phyloP scores from a whole-genome alignment of 148 eudicot genomes.

The Camellia lanceoleosa region DNA sequence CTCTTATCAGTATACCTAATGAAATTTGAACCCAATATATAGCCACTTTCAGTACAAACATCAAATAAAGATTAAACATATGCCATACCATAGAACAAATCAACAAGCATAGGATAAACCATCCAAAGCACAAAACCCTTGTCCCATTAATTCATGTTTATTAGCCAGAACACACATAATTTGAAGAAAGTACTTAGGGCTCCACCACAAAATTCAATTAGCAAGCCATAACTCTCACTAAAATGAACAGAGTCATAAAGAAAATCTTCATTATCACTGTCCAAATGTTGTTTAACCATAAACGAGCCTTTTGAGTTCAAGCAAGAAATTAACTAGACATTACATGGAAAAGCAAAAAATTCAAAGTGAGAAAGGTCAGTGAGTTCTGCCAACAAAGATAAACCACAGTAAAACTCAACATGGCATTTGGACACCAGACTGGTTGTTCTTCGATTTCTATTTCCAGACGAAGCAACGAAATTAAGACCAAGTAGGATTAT shows the following conservation, averaged over 20 bases:
- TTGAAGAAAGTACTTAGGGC: not conserved
- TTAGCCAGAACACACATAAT: not conserved
- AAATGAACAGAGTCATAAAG: no score
- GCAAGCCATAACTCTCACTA: not conserved
- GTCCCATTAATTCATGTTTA: not conserved
- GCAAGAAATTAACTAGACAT: not conserved
- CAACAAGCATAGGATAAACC: not conserved
- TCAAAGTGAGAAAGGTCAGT: not conserved
- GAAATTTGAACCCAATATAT: not conserved
- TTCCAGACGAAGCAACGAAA: not conserved
- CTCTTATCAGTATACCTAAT: constrained; percentile 83
- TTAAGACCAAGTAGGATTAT: no score
- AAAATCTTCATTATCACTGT: not conserved
- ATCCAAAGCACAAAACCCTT: not conserved
- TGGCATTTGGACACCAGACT: not conserved
- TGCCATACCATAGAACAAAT: not conserved
- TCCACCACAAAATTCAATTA: not conserved
- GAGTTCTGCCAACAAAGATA: not conserved
- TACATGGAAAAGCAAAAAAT: not conserved
- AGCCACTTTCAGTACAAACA: constrained; percentile 1
- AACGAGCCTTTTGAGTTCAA: not conserved
- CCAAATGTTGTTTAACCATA: not conserved
- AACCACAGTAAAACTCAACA: not conserved
- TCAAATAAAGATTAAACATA: not conserved
- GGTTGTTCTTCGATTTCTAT: not conserved